Evolutionary conservation across 2,329 filamentous ascomycete species (phyloP).

Genomic region (Ophiostoma quercus): DNA sequence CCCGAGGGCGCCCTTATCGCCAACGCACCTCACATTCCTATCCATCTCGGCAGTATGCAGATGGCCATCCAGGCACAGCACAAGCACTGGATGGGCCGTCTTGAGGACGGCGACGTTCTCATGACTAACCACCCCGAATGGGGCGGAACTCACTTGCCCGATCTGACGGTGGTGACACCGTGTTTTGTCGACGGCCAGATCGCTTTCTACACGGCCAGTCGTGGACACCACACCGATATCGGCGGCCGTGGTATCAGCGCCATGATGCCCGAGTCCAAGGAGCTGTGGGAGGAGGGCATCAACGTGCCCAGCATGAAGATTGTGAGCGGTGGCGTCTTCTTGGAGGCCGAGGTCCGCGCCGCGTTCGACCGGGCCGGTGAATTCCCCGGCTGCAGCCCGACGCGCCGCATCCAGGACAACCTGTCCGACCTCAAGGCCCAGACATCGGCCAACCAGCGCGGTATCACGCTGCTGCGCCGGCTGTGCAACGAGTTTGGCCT

Average conservation of each 20-base stretch:
- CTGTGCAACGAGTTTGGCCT: conserved; percentile 70
- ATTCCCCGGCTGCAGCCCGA: conserved; percentile 62
- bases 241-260: conserved; percentile 75
- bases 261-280: conserved; percentile 70
- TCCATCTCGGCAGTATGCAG: conserved; percentile 77
- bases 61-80: conserved; percentile 74
- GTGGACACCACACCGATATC: conserved; percentile 78
- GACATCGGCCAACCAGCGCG: conserved; percentile 68
- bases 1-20: conserved; percentile 68
- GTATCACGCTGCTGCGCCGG: conserved; percentile 64
- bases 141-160: conserved; percentile 64
- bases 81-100: conserved; percentile 70
- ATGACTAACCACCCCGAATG: conserved; percentile 68
- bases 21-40: conserved; percentile 71
- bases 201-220: conserved; percentile 73
- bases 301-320: conserved; percentile 63
- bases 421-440: conserved; percentile 71
- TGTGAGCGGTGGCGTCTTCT: conserved; percentile 69
- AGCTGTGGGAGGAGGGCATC: conserved; percentile 60
- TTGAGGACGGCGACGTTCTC: conserved; percentile 74
- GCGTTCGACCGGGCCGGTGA: conserved; percentile 61
- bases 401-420: conserved; percentile 67
- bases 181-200: conserved; percentile 67
- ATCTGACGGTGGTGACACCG: conserved; percentile 75
- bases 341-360: conserved; percentile 68